These are phyloP conservation scores for Eremochloa ophiuroides DNA, from an alignment of 176 grass and related monocot genomes.

Conservation along the genomic window DNA sequence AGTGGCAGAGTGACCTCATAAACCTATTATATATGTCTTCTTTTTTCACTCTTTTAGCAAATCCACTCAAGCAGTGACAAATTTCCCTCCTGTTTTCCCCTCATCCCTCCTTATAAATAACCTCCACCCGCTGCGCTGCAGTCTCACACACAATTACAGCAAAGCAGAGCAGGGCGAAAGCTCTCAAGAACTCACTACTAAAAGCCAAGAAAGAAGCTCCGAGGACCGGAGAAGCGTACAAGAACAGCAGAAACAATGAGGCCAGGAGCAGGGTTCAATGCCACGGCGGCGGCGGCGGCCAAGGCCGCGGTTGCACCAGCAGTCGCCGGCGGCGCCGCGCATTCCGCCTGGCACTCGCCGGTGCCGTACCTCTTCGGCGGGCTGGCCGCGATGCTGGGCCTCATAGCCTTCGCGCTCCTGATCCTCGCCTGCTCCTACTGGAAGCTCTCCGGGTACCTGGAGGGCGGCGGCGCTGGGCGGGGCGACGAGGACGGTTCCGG, in stretches of 20 bases:
- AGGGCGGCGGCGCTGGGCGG: slow-evolving; percentile 26
- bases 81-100: background rate
- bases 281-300: slow-evolving; percentile 37
- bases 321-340: slow-evolving; percentile 15
- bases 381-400: slow-evolving; percentile 84
- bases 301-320: slow-evolving; percentile 15
- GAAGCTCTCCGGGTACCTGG: slow-evolving; percentile 81
- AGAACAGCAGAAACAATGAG: slow-evolving; percentile 55
- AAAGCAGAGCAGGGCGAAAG: slow-evolving; percentile 1
- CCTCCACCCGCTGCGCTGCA: slow-evolving; percentile 9
- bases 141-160: slow-evolving; percentile 26
- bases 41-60: slow-evolving; percentile 13
- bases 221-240: background rate
- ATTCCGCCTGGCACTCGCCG: slow-evolving; percentile 90
- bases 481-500: background rate
- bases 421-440: slow-evolving; percentile 97
- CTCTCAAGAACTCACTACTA: background rate
- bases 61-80: slow-evolving; percentile 29
- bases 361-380: slow-evolving; percentile 95
- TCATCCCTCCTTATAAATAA: slow-evolving; percentile 60
- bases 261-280: slow-evolving; percentile 62
- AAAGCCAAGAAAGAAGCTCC: slow-evolving; percentile 3
- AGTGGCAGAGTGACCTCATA: slow-evolving; percentile 30
- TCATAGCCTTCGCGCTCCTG: slow-evolving; percentile 89
- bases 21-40: slow-evolving; percentile 32